phyloP scores from a whole-genome alignment of 2,329 filamentous ascomycete species.

The Fusarium xyrophilum region DNA sequence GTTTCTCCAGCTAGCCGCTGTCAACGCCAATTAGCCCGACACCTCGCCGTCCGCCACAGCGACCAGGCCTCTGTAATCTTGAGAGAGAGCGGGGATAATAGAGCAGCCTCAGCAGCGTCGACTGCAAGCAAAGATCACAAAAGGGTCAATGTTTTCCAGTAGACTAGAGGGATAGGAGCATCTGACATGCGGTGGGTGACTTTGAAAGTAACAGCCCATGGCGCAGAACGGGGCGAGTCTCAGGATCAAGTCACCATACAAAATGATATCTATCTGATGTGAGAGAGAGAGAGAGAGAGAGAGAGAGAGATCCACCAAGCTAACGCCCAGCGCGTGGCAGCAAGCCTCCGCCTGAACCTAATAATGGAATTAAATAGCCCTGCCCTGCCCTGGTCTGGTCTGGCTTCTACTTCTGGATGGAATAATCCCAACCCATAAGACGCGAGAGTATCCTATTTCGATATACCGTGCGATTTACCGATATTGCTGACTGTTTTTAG shows the following conservation, averaged over 20 bases:
- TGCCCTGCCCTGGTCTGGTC: slow-evolving; percentile 15
- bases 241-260: background rate
- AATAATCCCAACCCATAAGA: slow-evolving; percentile 11
- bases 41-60: slow-evolving; percentile 12
- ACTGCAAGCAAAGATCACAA: slow-evolving; percentile 7
- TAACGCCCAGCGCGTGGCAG: slow-evolving; percentile 23
- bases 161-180: slow-evolving; percentile 17
- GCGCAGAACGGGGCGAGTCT: slow-evolving; percentile 21
- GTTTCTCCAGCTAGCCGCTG: slow-evolving; percentile 8
- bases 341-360: slow-evolving; percentile 18
- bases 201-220: slow-evolving; percentile 16
- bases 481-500: slow-evolving; percentile 12
- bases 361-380: slow-evolving; percentile 23
- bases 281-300: background rate
- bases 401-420: slow-evolving; percentile 10
- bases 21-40: slow-evolving; percentile 4
- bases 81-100: slow-evolving; percentile 18
- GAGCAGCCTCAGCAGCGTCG: slow-evolving; percentile 7
- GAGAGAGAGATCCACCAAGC: slow-evolving; percentile 23
- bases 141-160: slow-evolving; percentile 17
- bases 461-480: slow-evolving; percentile 28
- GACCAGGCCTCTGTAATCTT: slow-evolving; percentile 22
- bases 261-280: background rate
- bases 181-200: slow-evolving; percentile 6
- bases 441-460: slow-evolving; percentile 7